These are phyloP conservation scores for Ustilago lituana DNA, from an alignment of 1,284 basidiomycete genomes.

Conservation along the genomic window DNA sequence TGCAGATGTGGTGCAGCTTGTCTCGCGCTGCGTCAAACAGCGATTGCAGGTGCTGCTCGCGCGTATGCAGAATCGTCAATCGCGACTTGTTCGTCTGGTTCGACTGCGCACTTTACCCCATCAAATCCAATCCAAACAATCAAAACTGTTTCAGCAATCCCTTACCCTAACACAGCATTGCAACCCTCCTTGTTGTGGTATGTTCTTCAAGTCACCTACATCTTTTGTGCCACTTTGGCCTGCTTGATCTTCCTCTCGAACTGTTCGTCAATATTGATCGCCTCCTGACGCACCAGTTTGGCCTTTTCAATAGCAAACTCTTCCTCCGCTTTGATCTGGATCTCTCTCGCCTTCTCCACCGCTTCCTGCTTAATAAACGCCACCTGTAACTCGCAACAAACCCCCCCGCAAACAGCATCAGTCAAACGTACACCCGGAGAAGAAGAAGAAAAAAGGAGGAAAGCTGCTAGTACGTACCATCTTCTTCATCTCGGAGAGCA, in stretches of 20 bases:
- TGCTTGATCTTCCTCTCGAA: slow-evolving; percentile 67
- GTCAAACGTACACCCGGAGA: too few species aligned
- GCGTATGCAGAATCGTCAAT: slow-evolving; percentile 85
- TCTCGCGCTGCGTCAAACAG: slow-evolving; percentile 82
- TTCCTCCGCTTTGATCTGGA: slow-evolving; percentile 67
- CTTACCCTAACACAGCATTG: too few species aligned
- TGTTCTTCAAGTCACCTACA: slow-evolving; percentile 53
- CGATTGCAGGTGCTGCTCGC: slow-evolving; percentile 90
- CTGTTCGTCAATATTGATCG: slow-evolving; percentile 60
- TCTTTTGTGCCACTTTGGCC: slow-evolving; percentile 63
- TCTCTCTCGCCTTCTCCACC: slow-evolving; percentile 66
- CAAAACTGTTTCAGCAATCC: too few species aligned
- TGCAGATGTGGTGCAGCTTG: slow-evolving; percentile 75
- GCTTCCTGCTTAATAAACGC: slow-evolving; percentile 68
- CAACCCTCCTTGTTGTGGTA: too few species aligned
- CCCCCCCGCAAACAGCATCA: too few species aligned
- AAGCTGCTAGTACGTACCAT: slow-evolving; percentile 77
- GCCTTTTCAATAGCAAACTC: slow-evolving; percentile 67
- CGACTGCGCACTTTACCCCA: slow-evolving; percentile 80
- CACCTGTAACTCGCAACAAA: slow-evolving; percentile 45
- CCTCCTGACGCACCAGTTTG: slow-evolving; percentile 65
- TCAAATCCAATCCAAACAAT: not conserved
- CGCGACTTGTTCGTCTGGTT: slow-evolving; percentile 94
- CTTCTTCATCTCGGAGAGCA: slow-evolving; percentile 97
- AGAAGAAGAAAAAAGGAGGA: not conserved